These are phyloP conservation scores for Leccinum broughii DNA, from an alignment of 768 basidiomycete genomes.

Conservation along the genomic window DNA sequence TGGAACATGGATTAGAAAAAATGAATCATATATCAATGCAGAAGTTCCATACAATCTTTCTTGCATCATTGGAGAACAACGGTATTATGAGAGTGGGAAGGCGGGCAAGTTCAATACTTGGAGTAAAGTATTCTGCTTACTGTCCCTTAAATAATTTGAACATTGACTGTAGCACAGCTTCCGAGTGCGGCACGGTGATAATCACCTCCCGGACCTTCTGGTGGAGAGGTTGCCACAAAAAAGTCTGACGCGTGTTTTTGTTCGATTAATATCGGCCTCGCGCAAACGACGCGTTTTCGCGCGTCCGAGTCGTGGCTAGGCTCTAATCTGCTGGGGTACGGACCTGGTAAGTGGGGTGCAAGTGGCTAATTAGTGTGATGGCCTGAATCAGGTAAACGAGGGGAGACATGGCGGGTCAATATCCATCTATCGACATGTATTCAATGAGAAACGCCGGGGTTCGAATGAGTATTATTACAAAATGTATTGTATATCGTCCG, in stretches of 20 bases:
- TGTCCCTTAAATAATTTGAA: slow-evolving; percentile 12
- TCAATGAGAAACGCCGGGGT: not conserved
- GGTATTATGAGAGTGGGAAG: not conserved
- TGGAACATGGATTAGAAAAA: slow-evolving; percentile 1
- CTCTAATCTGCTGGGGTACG: not conserved
- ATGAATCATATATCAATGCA: not conserved
- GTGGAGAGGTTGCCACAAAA: slow-evolving; percentile 4
- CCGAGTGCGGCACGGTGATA: no score
- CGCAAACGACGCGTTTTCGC: not conserved
- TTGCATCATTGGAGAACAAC: slow-evolving; percentile 11
- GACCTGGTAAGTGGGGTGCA: not conserved
- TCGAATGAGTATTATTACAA: not conserved
- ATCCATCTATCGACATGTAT: not conserved
- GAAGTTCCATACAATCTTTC: slow-evolving; percentile 6
- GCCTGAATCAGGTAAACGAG: not conserved
- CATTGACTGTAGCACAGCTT: slow-evolving; percentile 17
- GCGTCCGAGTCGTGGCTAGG: not conserved
- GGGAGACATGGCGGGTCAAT: not conserved
- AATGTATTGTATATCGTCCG: not conserved
- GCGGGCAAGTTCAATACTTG: not conserved
- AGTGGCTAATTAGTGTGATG: not conserved
- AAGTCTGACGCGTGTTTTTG: not conserved
- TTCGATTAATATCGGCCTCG: not conserved
- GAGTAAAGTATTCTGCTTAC: not conserved
- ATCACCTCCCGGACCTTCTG: not conserved